These are phyloP conservation scores for Hyphopichia pseudoburtonii DNA, from an alignment of 1,139 yeast species.

Conservation along the genomic window DNA sequence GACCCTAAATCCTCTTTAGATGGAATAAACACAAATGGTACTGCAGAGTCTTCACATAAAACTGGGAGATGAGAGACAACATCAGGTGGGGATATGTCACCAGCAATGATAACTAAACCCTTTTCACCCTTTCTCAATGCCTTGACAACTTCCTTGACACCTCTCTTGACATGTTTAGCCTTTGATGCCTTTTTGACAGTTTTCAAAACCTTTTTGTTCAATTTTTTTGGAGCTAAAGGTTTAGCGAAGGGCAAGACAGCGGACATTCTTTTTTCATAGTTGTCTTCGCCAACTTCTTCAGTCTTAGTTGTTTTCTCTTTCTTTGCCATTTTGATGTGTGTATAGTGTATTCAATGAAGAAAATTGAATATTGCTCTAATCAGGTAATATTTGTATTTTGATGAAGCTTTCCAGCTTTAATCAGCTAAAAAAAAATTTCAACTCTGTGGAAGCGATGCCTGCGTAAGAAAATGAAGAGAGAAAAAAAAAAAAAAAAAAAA, in stretches of 20 bases:
- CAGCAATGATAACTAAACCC: constrained; percentile 94
- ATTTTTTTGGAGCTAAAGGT: constrained; percentile 94
- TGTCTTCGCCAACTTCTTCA: constrained; percentile 57
- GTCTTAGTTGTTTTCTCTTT: constrained; percentile 45
- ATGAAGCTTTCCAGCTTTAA: not conserved
- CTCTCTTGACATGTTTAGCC: constrained; percentile 97
- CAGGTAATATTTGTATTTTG: not conserved
- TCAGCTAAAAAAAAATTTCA: constrained; percentile 3
- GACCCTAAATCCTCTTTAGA: constrained; percentile 97
- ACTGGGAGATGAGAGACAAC: constrained; percentile 97
- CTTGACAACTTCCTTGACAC: constrained; percentile 98
- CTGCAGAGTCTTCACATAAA: constrained; percentile 89
- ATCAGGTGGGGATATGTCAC: constrained; percentile 96
- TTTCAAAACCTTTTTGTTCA: constrained; percentile 92
- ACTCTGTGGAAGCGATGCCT: constrained; percentile 2
- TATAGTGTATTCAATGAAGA: too few relatives aligned
- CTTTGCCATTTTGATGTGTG: constrained; percentile 45
- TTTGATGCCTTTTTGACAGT: constrained; percentile 96
- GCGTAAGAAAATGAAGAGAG: constrained; percentile 3
- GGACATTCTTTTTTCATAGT: constrained; percentile 88
- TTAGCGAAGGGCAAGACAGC: constrained; percentile 90
- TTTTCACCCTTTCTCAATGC: constrained; percentile 97
- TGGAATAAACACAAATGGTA: constrained; percentile 90
- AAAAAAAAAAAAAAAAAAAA: constrained; percentile 4
- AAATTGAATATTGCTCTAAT: not conserved